phyloP scores from a whole-genome alignment of 352 stramenopile genomes.

The Phytophthora quininea region DNA sequence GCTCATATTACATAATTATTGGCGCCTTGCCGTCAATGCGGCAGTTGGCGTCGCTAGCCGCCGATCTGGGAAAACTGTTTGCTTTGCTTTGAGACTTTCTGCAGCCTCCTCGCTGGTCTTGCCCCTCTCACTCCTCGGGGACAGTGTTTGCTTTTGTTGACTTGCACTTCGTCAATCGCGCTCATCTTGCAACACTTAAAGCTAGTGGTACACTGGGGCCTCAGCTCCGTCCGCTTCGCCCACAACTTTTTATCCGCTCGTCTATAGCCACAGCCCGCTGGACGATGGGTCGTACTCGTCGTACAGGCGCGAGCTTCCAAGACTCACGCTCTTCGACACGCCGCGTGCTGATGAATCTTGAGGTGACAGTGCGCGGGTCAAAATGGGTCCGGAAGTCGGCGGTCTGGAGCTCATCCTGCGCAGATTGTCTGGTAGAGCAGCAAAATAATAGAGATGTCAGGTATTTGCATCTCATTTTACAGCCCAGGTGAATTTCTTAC shows the following conservation, averaged over 20 bases:
- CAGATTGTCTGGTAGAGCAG: conserved; percentile 47
- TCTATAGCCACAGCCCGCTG: conserved; percentile 81
- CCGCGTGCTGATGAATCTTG: conserved; percentile 45
- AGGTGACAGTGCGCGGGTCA: conserved; percentile 60
- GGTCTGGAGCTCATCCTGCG: conserved; percentile 58
- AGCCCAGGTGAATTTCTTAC: background rate
- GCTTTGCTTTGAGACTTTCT: conserved; percentile 37
- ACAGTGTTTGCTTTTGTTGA: conserved; percentile 30
- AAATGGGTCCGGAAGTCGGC: conserved; percentile 43
- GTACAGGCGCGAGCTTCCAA: conserved; percentile 47
- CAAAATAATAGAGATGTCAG: background rate
- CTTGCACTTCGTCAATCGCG: conserved; percentile 46
- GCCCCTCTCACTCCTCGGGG: conserved; percentile 5
- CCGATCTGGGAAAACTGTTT: conserved; percentile 31
- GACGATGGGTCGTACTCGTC: conserved; percentile 69
- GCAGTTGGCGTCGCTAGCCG: conserved; percentile 6
- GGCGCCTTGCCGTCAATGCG: conserved; percentile 26
- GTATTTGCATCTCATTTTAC: too few species aligned
- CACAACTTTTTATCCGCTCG: conserved; percentile 16
- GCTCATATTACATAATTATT: conserved; percentile 63
- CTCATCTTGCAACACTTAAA: conserved; percentile 39
- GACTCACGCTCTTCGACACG: conserved; percentile 81
- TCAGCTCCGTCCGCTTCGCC: conserved; percentile 36
- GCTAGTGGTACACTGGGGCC: conserved; percentile 46
- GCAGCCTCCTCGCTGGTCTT: conserved; percentile 26